These are phyloP conservation scores for Candida pseudocylindracea DNA, from an alignment of 1,139 yeast genomes.

Conservation along the genomic window DNA sequence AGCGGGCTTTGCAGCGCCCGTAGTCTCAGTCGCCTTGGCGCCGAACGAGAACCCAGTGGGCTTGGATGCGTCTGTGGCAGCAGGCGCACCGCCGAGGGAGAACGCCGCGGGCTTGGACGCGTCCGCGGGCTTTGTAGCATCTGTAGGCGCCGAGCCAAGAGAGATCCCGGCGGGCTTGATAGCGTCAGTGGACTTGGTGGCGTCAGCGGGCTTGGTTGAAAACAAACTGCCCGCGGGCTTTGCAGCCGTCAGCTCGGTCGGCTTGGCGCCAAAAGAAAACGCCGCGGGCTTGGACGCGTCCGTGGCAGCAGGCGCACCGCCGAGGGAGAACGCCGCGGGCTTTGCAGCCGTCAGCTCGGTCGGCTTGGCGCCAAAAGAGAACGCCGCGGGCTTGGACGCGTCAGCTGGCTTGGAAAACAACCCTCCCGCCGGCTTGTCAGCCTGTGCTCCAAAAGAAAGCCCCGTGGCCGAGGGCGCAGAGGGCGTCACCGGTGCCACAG, in stretches of 20 bases:
- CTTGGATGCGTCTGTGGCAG: background rate
- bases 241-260: background rate
- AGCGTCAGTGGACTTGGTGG: too few species aligned
- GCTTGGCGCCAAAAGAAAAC: constrained; percentile 5
- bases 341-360: background rate
- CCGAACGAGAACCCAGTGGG: constrained; percentile 1
- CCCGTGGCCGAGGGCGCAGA: too few species aligned
- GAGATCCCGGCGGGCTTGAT: background rate
- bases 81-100: background rate
- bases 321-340: constrained; percentile 1
- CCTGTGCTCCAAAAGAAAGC: too few species aligned
- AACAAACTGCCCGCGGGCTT: background rate
- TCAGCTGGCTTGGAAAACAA: background rate
- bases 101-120: background rate
- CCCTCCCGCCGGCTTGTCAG: too few species aligned
- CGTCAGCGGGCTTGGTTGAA: too few species aligned
- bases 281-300: constrained; percentile 2
- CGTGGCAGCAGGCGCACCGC: constrained; percentile 2
- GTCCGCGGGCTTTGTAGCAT: constrained; percentile 3
- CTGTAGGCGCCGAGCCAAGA: background rate
- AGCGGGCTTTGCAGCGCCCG: constrained; percentile 1
- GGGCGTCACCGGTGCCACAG: too few species aligned
- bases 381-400: constrained; percentile 2
- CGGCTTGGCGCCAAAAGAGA: background rate
- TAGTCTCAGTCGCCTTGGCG: constrained; percentile 2